Conservation (phyloP, 257 asterid genomes). For the Sherardia arvensis region DNA sequence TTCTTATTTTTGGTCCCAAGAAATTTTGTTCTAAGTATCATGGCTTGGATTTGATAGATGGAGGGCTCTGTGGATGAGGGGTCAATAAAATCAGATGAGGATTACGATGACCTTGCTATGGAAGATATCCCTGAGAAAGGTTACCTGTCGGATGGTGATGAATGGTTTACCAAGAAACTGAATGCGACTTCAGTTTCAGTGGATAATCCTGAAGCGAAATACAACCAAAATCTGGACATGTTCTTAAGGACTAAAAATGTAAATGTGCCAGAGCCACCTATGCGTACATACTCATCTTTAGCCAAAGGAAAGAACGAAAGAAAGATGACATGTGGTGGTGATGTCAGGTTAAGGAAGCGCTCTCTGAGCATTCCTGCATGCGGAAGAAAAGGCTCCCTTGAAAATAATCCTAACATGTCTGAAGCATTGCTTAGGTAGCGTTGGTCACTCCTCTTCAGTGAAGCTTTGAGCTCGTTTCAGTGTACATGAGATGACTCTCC, state of each 20-base stretch:
- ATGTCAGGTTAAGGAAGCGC: slow-evolving; percentile 28
- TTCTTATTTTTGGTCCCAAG: not conserved
- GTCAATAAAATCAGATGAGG: slow-evolving; percentile 76
- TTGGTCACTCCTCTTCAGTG: not conserved
- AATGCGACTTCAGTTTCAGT: slow-evolving; percentile 7
- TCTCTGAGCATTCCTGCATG: slow-evolving; percentile 21
- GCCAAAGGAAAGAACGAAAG: slow-evolving; percentile 31
- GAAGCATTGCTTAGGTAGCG: slow-evolving; percentile 6
- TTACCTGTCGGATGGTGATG: slow-evolving; percentile 42
- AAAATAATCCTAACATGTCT: slow-evolving; percentile 10
- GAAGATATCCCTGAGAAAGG: slow-evolving; percentile 43
- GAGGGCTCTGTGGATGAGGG: slow-evolving; percentile 94
- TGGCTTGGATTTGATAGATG: slow-evolving; percentile 26
- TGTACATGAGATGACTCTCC: not conserved
- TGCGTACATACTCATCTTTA: slow-evolving; percentile 17
- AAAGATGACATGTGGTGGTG: slow-evolving; percentile 14
- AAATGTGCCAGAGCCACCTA: slow-evolving; percentile 24
- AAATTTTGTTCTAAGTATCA: not conserved
- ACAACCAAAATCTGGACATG: slow-evolving; percentile 24
- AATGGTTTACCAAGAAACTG: slow-evolving; percentile 16
- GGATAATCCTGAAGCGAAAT: slow-evolving; percentile 23
- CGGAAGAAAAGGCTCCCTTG: slow-evolving; percentile 5
- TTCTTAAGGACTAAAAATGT: slow-evolving; percentile 34
- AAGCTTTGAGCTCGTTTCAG: not conserved
- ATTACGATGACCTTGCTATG: slow-evolving; percentile 86